phyloP scores from a whole-genome alignment of 2,329 filamentous ascomycete species.

The Tympanopsis confertula region DNA sequence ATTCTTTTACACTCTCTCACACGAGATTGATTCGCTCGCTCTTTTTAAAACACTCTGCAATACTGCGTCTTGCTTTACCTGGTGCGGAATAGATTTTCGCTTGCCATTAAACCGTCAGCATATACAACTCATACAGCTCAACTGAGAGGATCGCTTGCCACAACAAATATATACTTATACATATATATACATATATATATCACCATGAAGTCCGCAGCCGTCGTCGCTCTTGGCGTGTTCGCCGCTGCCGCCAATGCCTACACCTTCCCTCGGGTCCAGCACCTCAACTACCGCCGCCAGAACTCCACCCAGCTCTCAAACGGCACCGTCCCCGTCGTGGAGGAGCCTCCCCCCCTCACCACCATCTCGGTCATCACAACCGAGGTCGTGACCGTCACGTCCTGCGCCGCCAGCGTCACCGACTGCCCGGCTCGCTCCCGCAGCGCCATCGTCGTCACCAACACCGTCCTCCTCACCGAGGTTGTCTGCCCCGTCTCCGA shows the following conservation, averaged over 20 bases:
- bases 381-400: conserved; percentile 43
- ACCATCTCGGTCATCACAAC: conserved; percentile 39
- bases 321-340: conserved; percentile 4
- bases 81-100: neutral
- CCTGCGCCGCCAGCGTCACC: conserved; percentile 43
- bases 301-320: conserved; percentile 10
- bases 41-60: neutral
- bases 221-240: conserved; percentile 28
- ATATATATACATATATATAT: no score
- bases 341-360: conserved; percentile 10
- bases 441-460: conserved; percentile 19
- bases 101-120: neutral
- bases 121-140: conserved; percentile 4
- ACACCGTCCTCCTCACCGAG: conserved; percentile 15
- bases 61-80: conserved; percentile 1
- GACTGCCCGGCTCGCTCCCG: conserved; percentile 34
- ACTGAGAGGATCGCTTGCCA: conserved; percentile 6
- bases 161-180: conserved; percentile 16
- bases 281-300: conserved; percentile 14
- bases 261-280: conserved; percentile 21
- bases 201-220: conserved; percentile 23
- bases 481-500: conserved; percentile 3
- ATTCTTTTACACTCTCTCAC: neutral
- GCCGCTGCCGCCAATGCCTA: conserved; percentile 29
- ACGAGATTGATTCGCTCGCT: neutral